Evolutionary conservation across 2,329 filamentous ascomycete species (phyloP).

Genomic region (Verruconis gallopava): DNA sequence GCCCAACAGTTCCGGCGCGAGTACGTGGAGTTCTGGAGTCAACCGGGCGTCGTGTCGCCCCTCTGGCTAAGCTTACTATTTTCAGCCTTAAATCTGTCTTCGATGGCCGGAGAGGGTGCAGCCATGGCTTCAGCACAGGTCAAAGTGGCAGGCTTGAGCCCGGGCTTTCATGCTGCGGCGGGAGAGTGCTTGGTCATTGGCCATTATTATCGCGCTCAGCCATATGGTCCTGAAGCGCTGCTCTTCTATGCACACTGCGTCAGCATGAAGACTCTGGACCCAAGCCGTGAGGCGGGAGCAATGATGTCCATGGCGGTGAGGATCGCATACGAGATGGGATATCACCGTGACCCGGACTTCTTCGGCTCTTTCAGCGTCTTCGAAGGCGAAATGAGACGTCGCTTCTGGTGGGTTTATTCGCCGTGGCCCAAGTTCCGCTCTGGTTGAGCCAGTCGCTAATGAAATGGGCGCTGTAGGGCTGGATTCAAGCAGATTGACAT

Average conservation of each 20-base stretch:
- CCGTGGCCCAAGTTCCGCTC: too few species aligned
- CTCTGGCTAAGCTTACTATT: neutral
- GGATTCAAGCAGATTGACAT: constrained; percentile 30
- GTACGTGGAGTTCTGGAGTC: neutral
- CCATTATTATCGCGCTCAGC: neutral
- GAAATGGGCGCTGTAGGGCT: too few species aligned
- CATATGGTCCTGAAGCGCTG: neutral
- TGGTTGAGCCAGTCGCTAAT: too few species aligned
- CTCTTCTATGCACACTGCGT: neutral
- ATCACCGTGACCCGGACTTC: constrained; percentile 27
- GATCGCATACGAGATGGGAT: constrained; percentile 19
- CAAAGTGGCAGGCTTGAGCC: neutral
- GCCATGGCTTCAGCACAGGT: neutral
- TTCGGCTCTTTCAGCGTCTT: constrained; percentile 23
- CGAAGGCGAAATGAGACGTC: constrained; percentile 29
- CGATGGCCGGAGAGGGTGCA: neutral
- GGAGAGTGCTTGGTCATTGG: neutral
- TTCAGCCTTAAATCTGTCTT: neutral
- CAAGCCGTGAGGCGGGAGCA: neutral
- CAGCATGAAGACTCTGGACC: neutral
- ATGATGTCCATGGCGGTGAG: neutral
- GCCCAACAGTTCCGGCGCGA: neutral
- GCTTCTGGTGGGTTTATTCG: too few species aligned
- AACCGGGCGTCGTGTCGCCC: neutral
- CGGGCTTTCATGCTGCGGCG: neutral